Percentiles rank a stretch among this genome's conserved stretches.
phyloP scores from a whole-genome alignment of 108 stramenopile species.

The Skeletonema costatum region DNA sequence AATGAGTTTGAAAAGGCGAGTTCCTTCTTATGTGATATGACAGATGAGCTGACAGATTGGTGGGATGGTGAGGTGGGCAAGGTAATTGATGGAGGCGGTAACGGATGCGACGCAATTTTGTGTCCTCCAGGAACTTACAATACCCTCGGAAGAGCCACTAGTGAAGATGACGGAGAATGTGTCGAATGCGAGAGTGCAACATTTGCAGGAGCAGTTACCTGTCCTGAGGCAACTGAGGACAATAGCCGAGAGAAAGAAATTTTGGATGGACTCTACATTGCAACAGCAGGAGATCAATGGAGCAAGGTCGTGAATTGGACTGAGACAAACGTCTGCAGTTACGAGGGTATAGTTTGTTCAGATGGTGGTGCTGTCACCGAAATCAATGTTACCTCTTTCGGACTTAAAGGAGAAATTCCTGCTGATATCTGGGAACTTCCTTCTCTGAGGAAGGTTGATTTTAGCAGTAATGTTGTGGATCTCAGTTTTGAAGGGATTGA shows the following conservation, averaged over 20 bases:
- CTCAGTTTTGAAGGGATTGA: conserved; percentile 65
- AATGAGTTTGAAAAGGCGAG: conserved; percentile 24
- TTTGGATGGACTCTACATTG: conserved; percentile 56
- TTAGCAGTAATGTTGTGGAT: conserved; percentile 66
- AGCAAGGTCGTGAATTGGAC: conserved; percentile 58
- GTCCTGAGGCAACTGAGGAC: conserved; percentile 47
- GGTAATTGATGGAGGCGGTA: conserved; percentile 33
- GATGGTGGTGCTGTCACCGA: conserved; percentile 49
- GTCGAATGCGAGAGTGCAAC: conserved; percentile 55
- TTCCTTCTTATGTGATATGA: conserved; percentile 15
- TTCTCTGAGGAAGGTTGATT: conserved; percentile 58
- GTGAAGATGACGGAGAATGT: conserved; percentile 41
- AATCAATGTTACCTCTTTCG: conserved; percentile 56
- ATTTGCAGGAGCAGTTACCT: conserved; percentile 57
- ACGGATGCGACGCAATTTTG: conserved; percentile 76
- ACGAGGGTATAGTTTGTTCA: conserved; percentile 74
- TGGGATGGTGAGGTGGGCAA: conserved; percentile 47
- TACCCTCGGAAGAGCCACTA: conserved; percentile 57
- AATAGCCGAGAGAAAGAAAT: conserved; percentile 52
- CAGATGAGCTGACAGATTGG: conserved; percentile 30
- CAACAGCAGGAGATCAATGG: conserved; percentile 68
- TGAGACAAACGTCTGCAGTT: conserved; percentile 59
- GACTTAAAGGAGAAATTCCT: conserved; percentile 59
- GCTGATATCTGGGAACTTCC: conserved; percentile 66
- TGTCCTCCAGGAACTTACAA: conserved; percentile 77